A percentile compares a stretch with the other conserved stretches of the same genome.
Evolutionary conservation across 1,284 basidiomycete genomes (phyloP).

Genomic region (Puccinia novopanici): DNA sequence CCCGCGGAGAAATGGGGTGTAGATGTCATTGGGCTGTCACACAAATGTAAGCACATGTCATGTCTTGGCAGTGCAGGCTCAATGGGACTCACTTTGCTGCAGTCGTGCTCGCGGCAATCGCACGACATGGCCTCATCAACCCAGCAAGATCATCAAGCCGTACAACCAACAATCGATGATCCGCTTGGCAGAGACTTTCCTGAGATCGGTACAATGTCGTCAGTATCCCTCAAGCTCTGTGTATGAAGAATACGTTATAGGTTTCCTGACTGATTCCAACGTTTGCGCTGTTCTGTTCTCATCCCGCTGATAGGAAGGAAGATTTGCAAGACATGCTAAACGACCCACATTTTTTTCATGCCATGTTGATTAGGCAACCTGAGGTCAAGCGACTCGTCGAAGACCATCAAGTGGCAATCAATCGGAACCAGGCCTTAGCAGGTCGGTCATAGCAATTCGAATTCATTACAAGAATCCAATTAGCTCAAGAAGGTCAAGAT

Average conservation of each 20-base stretch:
- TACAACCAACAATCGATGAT: slow-evolving; percentile 36
- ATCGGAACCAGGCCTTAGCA: slow-evolving; percentile 39
- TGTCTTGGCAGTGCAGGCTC: too few species aligned
- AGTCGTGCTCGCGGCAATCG: background rate
- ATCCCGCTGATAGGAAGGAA: slow-evolving; percentile 45
- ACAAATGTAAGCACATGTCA: background rate
- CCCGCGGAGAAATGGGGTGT: too few species aligned
- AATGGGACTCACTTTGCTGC: background rate
- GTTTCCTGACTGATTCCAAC: too few species aligned
- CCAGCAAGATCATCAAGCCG: background rate
- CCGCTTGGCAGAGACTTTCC: slow-evolving; percentile 39
- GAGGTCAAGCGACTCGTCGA: slow-evolving; percentile 32
- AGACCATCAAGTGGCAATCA: slow-evolving; percentile 17
- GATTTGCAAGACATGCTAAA: slow-evolving; percentile 46
- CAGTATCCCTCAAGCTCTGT: slow-evolving; percentile 7
- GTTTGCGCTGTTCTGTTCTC: background rate
- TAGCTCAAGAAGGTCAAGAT: background rate
- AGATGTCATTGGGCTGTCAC: background rate
- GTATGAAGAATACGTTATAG: too few species aligned
- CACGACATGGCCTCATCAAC: background rate
- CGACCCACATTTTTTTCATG: slow-evolving; percentile 33
- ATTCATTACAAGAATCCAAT: background rate
- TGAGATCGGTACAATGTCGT: slow-evolving; percentile 38
- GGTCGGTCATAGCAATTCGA: slow-evolving; percentile 4
- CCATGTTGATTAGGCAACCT: slow-evolving; percentile 27